Percentiles rank a stretch among this genome's conserved stretches.
These are phyloP conservation scores for Wickerhamiella musiphila DNA, from an alignment of 805 yeast species.

Conservation along the genomic window DNA sequence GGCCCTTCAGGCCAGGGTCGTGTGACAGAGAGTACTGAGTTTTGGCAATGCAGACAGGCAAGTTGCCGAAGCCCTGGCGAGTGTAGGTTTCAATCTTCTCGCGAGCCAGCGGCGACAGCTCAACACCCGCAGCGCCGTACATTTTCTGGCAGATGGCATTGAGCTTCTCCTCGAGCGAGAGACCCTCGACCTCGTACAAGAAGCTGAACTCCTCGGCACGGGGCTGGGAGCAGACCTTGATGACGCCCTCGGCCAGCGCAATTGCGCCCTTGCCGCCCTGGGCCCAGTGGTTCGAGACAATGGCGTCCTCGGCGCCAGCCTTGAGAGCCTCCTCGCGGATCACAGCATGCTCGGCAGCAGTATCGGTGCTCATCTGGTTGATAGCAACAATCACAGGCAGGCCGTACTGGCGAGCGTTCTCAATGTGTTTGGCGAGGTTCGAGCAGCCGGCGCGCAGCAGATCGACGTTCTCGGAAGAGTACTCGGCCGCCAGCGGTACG, in stretches of 20 bases:
- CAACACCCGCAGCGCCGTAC: constrained; percentile 85
- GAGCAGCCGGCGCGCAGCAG: constrained; percentile 64
- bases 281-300: constrained; percentile 86
- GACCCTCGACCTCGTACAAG: constrained; percentile 48
- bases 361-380: constrained; percentile 71
- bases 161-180: constrained; percentile 65
- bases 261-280: constrained; percentile 88
- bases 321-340: constrained; percentile 63
- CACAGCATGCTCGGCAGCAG: constrained; percentile 60
- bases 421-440: constrained; percentile 78
- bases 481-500: constrained; percentile 64
- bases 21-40: constrained; percentile 94
- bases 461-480: constrained; percentile 65
- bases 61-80: constrained; percentile 70
- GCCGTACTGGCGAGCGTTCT: constrained; percentile 68
- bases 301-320: constrained; percentile 92
- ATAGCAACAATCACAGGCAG: constrained; percentile 91
- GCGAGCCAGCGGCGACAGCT: constrained; percentile 65
- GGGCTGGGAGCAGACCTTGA: constrained; percentile 34
- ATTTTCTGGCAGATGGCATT: constrained; percentile 62
- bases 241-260: constrained; percentile 67
- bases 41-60: constrained; percentile 94
- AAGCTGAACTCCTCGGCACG: constrained; percentile 33
- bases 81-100: constrained; percentile 68
- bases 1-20: constrained; percentile 85